These are phyloP conservation scores for Cercospora sp. DNA, from an alignment of 2,329 filamentous ascomycete genomes.

Conservation along the genomic window DNA sequence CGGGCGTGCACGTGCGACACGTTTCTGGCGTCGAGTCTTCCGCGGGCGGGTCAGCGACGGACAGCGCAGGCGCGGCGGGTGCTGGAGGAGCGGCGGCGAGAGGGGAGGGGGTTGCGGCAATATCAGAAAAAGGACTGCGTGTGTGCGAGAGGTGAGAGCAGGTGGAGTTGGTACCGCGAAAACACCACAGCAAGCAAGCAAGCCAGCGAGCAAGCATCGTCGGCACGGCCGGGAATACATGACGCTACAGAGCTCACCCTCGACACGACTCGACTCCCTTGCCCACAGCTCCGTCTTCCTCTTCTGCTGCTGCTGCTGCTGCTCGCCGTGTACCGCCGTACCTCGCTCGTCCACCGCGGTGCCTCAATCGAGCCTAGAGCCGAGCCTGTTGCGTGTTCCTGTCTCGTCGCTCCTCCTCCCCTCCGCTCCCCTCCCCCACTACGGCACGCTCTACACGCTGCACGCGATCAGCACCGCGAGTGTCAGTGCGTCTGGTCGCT, in stretches of 20 bases:
- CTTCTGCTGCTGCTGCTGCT: neutral
- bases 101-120: neutral
- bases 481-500: neutral
- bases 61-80: neutral
- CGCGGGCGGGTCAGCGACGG: neutral
- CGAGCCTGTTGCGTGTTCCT: neutral
- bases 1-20: conserved; percentile 2
- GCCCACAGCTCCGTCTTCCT: neutral
- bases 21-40: neutral
- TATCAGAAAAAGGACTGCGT: neutral
- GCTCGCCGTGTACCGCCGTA: neutral
- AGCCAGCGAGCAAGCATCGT: neutral
- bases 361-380: neutral
- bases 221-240: conserved; percentile 2
- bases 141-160: neutral
- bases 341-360: neutral
- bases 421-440: neutral
- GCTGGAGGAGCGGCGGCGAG: neutral
- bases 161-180: conserved; percentile 2
- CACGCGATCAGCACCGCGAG: neutral
- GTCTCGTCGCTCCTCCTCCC: neutral
- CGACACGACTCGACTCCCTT: neutral
- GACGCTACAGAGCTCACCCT: neutral
- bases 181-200: neutral
- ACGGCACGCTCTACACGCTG: neutral